Base-by-base conservation (phyloP, 805 yeast genomes). In the Nematodospora valgi region DNA sequence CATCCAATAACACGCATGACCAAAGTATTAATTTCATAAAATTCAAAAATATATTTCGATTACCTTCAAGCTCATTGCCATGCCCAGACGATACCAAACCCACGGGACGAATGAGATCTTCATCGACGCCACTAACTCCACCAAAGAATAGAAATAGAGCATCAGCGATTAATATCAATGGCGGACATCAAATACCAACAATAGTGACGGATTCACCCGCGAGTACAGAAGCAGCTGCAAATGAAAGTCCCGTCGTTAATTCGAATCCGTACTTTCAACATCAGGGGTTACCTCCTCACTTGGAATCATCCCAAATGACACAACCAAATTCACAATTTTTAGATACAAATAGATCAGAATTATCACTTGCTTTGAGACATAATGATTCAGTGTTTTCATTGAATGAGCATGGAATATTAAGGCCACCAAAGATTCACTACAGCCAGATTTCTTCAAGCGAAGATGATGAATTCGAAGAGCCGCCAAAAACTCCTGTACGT, bases 231-330 rank as follows among this genome's bases (percentile, higher is more conserved):
- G 10, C 23, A 21, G 9, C 23, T 7, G 9, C 23, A 21, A 7
- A n/a, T n/a, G n/a, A 21, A 21, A 32, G 35, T 27, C 32, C 44
- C 1, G 56, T 58, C 15, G 52, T 59, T 20, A 42, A 44, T 15
- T 57, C 65, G 11, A 75, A 69, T 48, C 72, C 75, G 16, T 76
- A 77, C 50, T 76, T 76, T 53, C 72, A 70, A 4, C 76, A 72
- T 46, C 82, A 76, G 44, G 82, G 82, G 1, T 51, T 72, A 7
- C 81, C 82, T 4, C 78, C 78, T 3, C 82, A 76, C 45, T 36
- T 65, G 58, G 32, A 32, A 14, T 7, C 23, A 12, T 11, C 10
- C 2, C 22, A 35, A 10, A 23, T 9, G 23, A 40, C 13, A 8
- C 38, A 24, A 21, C 37, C 30, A 3, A 28, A 16, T 14, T 18